Evolutionary conservation across 2,329 filamentous ascomycete species (phyloP), one percentile per base, ranked within the genome.

Genomic region (Pseudogymnoascus sp.): DNA sequence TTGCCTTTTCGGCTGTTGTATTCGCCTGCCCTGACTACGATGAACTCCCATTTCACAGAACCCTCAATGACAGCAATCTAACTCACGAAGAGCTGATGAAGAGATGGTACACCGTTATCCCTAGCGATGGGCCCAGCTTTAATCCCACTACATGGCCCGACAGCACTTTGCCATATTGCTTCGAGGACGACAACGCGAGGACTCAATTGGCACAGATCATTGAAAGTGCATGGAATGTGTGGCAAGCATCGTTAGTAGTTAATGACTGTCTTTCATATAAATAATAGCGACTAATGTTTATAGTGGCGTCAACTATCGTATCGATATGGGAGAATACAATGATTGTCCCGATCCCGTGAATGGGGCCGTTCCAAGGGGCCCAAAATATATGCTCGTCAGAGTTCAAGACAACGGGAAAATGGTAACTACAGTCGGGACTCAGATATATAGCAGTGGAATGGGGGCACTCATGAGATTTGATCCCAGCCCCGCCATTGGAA

Each of bases 271-370:
- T 53, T 53, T 33, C 8, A 18, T 33, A 9, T 18, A 11, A 33
- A 43, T 6, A 4, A 6, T 39, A 59, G 11, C 11, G 12, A 22
- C 58, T 59, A 39, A 59, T 3, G 14, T 15, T 30, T 28, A 22
- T 14, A 59, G 58, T 59, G 58, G 58, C 8, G 58, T 59, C 25
- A 30, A 28, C 14, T 59, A 59, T 28, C 36, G 25, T 20, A 59
- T 59, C 28, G 36, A 59, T 28, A 59, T 59, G 58, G 58, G 58
- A 59, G 58, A 39, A 15, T 59, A 59, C 22, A 43, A 33, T n/a
- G 22, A 30, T 4, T 59, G 58, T 11, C 58, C 58, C n/a, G 15
- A 30, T 7, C 25, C 47, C 15, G 47, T 14, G 12, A 15, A 39
- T 30, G 58, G 58, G 11, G 1, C 2, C 18, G 15, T 53, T 35